These are phyloP conservation scores for Daphne laureola DNA, from an alignment of 441 rosid species.

Conservation along the genomic window DNA sequence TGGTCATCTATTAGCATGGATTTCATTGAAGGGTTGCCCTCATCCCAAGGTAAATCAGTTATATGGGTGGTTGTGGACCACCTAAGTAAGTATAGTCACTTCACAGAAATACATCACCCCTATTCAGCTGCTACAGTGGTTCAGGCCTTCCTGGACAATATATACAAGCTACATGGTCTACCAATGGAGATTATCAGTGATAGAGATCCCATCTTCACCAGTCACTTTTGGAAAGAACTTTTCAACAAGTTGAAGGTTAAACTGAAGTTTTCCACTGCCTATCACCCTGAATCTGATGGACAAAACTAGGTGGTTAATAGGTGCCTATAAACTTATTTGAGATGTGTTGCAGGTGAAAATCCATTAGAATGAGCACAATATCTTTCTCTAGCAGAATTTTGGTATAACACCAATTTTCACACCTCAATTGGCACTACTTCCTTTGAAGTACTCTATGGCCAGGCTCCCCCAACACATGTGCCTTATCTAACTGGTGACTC, in stretches of 20 bases:
- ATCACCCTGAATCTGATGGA: neutral
- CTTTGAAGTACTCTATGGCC: neutral
- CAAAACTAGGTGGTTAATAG: neutral
- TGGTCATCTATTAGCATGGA: neutral
- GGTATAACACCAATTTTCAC: neutral
- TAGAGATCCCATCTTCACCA: neutral
- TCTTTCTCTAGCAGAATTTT: no score
- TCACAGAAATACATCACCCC: neutral
- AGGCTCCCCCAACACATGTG: neutral
- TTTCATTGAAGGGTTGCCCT: neutral
- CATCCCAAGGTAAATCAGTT: neutral
- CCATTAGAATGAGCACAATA: neutral
- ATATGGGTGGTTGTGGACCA: neutral
- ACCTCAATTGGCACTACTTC: neutral
- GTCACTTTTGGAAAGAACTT: neutral
- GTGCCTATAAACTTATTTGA: neutral
- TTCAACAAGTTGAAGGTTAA: neutral
- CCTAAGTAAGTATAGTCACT: neutral
- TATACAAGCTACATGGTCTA: neutral
- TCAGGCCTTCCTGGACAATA: neutral
- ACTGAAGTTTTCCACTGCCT: neutral
- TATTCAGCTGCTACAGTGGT: neutral
- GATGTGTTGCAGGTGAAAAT: neutral
- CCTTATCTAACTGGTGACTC: neutral
- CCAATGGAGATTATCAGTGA: neutral